Evolutionary conservation across 176 grass and related monocot genomes (phyloP).

Genomic region (Carex cristatella): DNA sequence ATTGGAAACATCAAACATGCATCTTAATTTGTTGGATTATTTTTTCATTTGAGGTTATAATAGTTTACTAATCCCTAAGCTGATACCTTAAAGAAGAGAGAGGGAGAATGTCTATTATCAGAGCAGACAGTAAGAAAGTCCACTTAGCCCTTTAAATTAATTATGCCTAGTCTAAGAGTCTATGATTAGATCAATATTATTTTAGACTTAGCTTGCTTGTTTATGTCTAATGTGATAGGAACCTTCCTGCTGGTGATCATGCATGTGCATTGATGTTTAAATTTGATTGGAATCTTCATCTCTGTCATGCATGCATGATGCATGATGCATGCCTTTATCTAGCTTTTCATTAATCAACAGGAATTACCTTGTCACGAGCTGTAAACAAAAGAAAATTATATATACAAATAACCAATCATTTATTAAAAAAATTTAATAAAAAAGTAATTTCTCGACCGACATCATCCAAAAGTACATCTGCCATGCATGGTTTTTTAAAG

Average conservation of each 20-base stretch:
- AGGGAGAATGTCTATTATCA: constrained; percentile 40
- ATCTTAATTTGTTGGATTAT: constrained; percentile 10
- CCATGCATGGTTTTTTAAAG: neutral
- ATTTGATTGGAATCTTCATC: constrained; percentile 44
- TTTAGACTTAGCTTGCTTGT: neutral
- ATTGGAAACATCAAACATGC: constrained; percentile 32
- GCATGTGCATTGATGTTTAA: constrained; percentile 22
- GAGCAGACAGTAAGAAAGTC: constrained; percentile 2
- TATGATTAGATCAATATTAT: constrained; percentile 9
- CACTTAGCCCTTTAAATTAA: constrained; percentile 4
- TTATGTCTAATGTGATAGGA: constrained; percentile 11
- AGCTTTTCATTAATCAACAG: neutral
- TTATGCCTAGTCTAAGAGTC: neutral
- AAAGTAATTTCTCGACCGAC: neutral
- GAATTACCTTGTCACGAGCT: neutral
- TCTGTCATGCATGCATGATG: constrained; percentile 27
- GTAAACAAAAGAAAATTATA: neutral
- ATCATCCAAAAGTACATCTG: neutral
- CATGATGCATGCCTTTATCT: constrained; percentile 20
- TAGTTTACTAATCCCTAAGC: constrained; percentile 70
- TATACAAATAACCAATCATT: neutral
- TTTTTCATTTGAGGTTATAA: neutral
- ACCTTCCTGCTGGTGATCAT: constrained; percentile 25
- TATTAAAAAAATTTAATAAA: neutral
- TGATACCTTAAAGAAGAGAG: constrained; percentile 40